These are phyloP conservation scores for Coniochaeta sp. DNA, from an alignment of 2,329 filamentous ascomycete genomes.

Conservation along the genomic window DNA sequence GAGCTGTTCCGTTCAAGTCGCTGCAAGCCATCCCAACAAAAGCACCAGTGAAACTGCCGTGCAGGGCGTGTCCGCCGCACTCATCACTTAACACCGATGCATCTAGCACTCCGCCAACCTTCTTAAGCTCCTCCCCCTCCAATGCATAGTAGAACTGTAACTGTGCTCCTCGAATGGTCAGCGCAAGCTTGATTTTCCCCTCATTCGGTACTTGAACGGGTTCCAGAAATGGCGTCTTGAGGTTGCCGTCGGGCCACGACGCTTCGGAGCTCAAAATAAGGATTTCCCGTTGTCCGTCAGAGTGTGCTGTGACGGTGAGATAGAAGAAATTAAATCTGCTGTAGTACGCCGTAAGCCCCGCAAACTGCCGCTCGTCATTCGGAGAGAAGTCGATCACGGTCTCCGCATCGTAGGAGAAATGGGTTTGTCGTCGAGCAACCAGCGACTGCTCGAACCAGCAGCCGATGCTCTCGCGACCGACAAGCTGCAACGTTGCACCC, in stretches of 20 bases:
- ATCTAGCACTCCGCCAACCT: slow-evolving; percentile 49
- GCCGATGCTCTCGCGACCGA: slow-evolving; percentile 44
- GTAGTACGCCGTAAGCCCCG: slow-evolving; percentile 55
- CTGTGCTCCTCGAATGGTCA: slow-evolving; percentile 41
- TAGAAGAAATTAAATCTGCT: slow-evolving; percentile 61
- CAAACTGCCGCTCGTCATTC: slow-evolving; percentile 51
- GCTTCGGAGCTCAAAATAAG: slow-evolving; percentile 49
- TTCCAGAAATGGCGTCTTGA: slow-evolving; percentile 32
- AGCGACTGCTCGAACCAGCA: slow-evolving; percentile 54
- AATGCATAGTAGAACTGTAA: slow-evolving; percentile 53
- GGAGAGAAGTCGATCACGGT: slow-evolving; percentile 47
- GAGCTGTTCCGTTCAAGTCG: slow-evolving; percentile 44
- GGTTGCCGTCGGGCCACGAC: slow-evolving; percentile 44
- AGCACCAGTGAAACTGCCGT: slow-evolving; percentile 58
- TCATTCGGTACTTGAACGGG: slow-evolving; percentile 43
- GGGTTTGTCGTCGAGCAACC: slow-evolving; percentile 46
- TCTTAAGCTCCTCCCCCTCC: slow-evolving; percentile 32
- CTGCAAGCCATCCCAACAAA: slow-evolving; percentile 51
- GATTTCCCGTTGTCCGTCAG: slow-evolving; percentile 49
- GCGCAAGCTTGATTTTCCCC: slow-evolving; percentile 45
- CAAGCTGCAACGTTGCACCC: slow-evolving; percentile 33
- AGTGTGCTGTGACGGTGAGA: slow-evolving; percentile 48
- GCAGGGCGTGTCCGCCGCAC: slow-evolving; percentile 52
- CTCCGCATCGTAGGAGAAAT: slow-evolving; percentile 56
- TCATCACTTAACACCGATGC: slow-evolving; percentile 55